Conservation (phyloP, 2,329 filamentous ascomycete genomes). For the Pseudocercospora fijiensis region DNA sequence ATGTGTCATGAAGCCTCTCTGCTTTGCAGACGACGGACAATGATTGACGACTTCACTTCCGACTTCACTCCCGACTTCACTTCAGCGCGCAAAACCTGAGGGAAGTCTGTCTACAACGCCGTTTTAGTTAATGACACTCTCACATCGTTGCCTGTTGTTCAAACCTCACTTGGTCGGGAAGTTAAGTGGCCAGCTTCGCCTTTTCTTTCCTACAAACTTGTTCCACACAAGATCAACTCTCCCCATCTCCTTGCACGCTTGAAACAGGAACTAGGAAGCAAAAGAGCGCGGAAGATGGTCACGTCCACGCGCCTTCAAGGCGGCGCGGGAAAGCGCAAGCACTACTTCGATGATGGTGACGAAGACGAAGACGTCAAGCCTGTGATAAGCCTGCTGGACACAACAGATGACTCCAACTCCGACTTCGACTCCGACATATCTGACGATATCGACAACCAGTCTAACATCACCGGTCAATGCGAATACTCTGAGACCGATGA, state of each 20-base stretch:
- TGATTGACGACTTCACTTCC: too few species aligned
- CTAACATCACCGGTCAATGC: neutral
- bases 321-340: slow-evolving; percentile 14
- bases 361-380: neutral
- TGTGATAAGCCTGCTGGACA: neutral
- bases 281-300: neutral
- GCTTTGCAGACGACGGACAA: too few species aligned
- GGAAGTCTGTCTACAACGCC: too few species aligned
- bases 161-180: neutral
- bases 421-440: neutral
- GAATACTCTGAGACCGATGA: slow-evolving; percentile 11
- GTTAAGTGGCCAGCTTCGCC: neutral
- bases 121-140: too few species aligned
- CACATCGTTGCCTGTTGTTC: neutral
- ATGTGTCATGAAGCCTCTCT: too few species aligned
- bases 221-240: too few species aligned
- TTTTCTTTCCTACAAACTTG: too few species aligned
- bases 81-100: neutral
- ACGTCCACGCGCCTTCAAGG: neutral
- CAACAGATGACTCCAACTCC: too few species aligned
- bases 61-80: too few species aligned
- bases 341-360: neutral
- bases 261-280: too few species aligned
- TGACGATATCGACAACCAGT: neutral
- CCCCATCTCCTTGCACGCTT: too few species aligned